Base-by-base conservation (phyloP, 441 rosid genomes). In the Sinapis alba region DNA sequence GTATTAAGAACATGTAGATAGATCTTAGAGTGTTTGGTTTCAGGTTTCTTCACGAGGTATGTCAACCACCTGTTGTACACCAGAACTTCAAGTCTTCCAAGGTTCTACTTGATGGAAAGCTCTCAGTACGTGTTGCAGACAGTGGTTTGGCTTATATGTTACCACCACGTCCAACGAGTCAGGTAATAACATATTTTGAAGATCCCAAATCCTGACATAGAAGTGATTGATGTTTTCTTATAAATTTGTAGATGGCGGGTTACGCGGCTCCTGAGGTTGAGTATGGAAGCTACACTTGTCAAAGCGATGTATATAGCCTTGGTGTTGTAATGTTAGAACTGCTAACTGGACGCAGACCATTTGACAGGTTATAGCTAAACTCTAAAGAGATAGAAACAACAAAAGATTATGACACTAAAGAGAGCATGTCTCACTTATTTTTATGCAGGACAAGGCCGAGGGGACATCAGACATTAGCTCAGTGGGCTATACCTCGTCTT, bases 271-370 rank as follows among this genome's bases (percentile, higher is more conserved):
- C 88, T 23, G 98, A 95, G 80, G 77, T 83, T 5, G 97, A 90
- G 76, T 86, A 79, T 6, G 96, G 99, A 83, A 86, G 78, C 63
- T 91, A 86, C 59, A 86, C 97, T 62, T 88, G 91, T 84, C 90
- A 86, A 56, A 95, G 98, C 60, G 99, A 95, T 75, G 87, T 95
- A 30, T 92, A 86, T 70, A 95, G 98, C 83, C 91, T 95, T 26
- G 99, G 99, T 12, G 94, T 95, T 57, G 93, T 94, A 61, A 88
- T 94, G 95, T 84, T 94, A 69, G 98, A 94, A 81, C 89, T 94
- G 58, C 96, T 93, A 53, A 87, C 97, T 0, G 93, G 97, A 41
- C 83, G 93, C 62, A 89, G 86, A 78, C 77, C 97, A 51, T 82
- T 80, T 56, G 97, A 94, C 82, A 89, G 96, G 98, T 90, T 62